Evolutionary conservation across 495 filamentous ascomycete species (phyloP).

Genomic region (Aspergillus baeticus): DNA sequence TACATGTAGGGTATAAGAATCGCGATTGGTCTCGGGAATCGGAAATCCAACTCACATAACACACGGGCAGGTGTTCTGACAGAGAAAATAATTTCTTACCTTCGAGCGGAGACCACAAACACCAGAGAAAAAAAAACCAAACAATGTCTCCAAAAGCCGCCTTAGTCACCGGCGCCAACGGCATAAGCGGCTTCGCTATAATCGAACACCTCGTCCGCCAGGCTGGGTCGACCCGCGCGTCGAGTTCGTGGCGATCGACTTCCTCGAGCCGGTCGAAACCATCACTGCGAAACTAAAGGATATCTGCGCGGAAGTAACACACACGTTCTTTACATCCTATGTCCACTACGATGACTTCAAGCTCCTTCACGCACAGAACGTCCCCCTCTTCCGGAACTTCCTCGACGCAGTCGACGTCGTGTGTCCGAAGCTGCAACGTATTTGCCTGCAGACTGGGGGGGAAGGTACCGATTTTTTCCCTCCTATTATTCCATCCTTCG

Average conservation of each 20-base stretch:
- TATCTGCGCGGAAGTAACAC: conserved; percentile 21
- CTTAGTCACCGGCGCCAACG: conserved; percentile 33
- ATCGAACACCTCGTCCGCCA: conserved; percentile 23
- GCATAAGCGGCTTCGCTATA: conserved; percentile 30
- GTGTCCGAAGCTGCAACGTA: conserved; percentile 17
- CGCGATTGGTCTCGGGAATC: too few relatives aligned
- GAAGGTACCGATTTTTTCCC: conserved; percentile 17
- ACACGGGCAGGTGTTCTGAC: too few relatives aligned
- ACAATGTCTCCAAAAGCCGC: conserved; percentile 19
- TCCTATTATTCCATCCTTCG: too few relatives aligned
- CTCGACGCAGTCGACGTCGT: conserved; percentile 22
- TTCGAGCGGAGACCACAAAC: too few relatives aligned
- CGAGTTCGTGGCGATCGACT: conserved; percentile 24
- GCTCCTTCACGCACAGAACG: conserved; percentile 19
- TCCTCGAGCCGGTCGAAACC: background rate
- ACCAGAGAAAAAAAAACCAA: too few relatives aligned
- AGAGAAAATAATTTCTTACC: too few relatives aligned
- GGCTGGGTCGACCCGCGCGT: conserved; percentile 20
- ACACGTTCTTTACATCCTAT: conserved; percentile 30
- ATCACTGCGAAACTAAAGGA: conserved; percentile 10
- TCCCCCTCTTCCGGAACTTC: conserved; percentile 31
- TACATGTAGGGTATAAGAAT: too few relatives aligned
- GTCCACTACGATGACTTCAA: conserved; percentile 33
- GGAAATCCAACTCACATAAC: too few relatives aligned
- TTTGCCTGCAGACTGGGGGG: conserved; percentile 27